Conservation (phyloP, 306 rosid species). For the Hippophae tibetana region DNA sequence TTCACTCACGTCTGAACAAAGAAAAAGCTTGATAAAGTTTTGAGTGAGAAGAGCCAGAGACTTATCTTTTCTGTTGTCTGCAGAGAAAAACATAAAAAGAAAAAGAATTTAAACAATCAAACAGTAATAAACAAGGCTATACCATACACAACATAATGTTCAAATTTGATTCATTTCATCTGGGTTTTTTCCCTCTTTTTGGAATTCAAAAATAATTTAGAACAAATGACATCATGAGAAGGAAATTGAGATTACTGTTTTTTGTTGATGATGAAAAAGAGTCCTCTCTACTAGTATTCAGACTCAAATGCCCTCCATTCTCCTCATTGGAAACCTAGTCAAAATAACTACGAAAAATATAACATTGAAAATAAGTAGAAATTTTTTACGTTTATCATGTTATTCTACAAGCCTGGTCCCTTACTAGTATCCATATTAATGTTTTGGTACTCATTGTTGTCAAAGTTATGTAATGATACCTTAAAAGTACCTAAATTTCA, state of each 20-base stretch:
- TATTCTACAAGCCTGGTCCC: too few species aligned
- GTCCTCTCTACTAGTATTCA: constrained; percentile 20
- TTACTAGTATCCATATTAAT: too few species aligned
- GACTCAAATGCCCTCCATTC: constrained; percentile 14
- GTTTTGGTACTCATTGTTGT: too few species aligned
- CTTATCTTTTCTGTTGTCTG: constrained; percentile 45
- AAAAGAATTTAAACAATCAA: background rate
- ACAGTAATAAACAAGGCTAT: background rate
- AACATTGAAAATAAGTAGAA: background rate
- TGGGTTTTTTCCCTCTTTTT: too few species aligned
- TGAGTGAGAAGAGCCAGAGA: constrained; percentile 43
- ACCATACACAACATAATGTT: background rate
- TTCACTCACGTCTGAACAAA: constrained; percentile 37
- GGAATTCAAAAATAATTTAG: background rate
- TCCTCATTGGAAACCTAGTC: constrained; percentile 34
- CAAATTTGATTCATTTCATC: background rate
- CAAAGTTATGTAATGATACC: too few species aligned
- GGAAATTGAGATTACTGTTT: constrained; percentile 19
- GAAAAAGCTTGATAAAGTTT: constrained; percentile 50
- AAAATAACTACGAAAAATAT: constrained; percentile 2
- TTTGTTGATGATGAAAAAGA: constrained; percentile 18
- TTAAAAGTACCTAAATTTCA: too few species aligned
- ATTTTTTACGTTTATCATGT: too few species aligned
- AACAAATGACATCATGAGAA: background rate
- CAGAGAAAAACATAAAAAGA: constrained; percentile 4